Evolutionary conservation across 2,329 filamentous ascomycete genomes (phyloP).

Genomic region (Graphilbum fragrans): DNA sequence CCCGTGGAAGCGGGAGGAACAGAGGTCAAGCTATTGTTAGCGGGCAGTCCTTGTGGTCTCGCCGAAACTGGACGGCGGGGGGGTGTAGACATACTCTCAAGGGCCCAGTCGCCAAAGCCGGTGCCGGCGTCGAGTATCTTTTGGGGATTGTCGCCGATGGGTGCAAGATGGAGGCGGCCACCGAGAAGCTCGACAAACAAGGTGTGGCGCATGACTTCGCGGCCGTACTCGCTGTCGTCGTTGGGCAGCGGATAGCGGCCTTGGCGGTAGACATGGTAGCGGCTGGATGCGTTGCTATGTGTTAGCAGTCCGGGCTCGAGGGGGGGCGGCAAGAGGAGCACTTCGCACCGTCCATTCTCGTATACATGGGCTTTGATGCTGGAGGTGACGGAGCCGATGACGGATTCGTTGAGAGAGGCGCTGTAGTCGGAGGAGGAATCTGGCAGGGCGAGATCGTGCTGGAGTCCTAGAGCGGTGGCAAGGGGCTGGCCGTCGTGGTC

Average conservation of each 20-base stretch:
- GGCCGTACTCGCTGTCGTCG: slow-evolving; percentile 35
- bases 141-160: slow-evolving; percentile 30
- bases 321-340: background rate
- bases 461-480: too few relatives aligned
- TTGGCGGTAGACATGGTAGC: slow-evolving; percentile 35
- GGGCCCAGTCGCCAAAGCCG: slow-evolving; percentile 43
- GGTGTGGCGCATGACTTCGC: slow-evolving; percentile 35
- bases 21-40: too few relatives aligned
- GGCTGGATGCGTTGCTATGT: too few relatives aligned
- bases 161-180: slow-evolving; percentile 28
- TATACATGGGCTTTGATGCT: slow-evolving; percentile 23
- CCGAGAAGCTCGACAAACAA: slow-evolving; percentile 34
- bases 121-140: slow-evolving; percentile 39
- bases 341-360: slow-evolving; percentile 23
- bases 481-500: too few relatives aligned
- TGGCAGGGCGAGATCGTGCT: too few relatives aligned
- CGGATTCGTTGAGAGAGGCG: slow-evolving; percentile 21
- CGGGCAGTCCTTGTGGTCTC: background rate
- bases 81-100: slow-evolving; percentile 28
- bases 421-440: slow-evolving; percentile 27
- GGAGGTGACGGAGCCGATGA: slow-evolving; percentile 25
- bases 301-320: background rate
- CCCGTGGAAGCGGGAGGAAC: too few relatives aligned
- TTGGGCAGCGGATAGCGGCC: slow-evolving; percentile 39
- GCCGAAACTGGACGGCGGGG: background rate